Evolutionary conservation across 1,284 basidiomycete species (phyloP).

Genomic region (Trichosporon asahii): DNA sequence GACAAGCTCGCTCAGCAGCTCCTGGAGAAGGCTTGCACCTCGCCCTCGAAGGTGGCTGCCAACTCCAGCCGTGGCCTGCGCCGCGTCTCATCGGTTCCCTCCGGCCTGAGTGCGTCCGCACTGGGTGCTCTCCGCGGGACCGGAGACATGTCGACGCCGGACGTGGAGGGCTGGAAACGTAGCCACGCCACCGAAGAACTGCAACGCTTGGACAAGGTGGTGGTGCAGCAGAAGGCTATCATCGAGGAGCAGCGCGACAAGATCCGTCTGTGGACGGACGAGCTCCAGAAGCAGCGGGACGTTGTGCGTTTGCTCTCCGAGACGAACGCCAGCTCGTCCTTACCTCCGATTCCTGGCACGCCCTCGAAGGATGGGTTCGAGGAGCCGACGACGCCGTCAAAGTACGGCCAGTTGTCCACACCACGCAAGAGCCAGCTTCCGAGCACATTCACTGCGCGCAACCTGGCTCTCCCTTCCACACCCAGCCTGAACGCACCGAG

Average conservation of each 20-base stretch:
- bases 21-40: background rate
- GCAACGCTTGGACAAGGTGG: slow-evolving; percentile 44
- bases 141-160: slow-evolving; percentile 15
- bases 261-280: slow-evolving; percentile 46
- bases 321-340: background rate
- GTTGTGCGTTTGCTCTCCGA: slow-evolving; percentile 40
- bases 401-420: slow-evolving; percentile 7
- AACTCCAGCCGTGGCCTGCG: background rate
- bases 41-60: background rate
- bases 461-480: slow-evolving; percentile 33
- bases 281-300: slow-evolving; percentile 46
- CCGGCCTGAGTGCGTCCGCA: slow-evolving; percentile 3
- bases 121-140: slow-evolving; percentile 11
- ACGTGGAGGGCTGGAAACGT: slow-evolving; percentile 14
- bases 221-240: slow-evolving; percentile 43
- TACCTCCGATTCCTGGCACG: background rate
- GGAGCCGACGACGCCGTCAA: background rate
- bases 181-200: slow-evolving; percentile 37
- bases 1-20: slow-evolving; percentile 21
- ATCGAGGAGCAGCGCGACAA: slow-evolving; percentile 48
- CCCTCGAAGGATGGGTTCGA: slow-evolving; percentile 10
- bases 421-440: slow-evolving; percentile 22
- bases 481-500: slow-evolving; percentile 23
- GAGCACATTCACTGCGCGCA: slow-evolving; percentile 38
- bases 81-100: slow-evolving; percentile 14